Conservation (phyloP, 2,329 filamentous ascomycete genomes). For the Penicillium sumatraense region DNA sequence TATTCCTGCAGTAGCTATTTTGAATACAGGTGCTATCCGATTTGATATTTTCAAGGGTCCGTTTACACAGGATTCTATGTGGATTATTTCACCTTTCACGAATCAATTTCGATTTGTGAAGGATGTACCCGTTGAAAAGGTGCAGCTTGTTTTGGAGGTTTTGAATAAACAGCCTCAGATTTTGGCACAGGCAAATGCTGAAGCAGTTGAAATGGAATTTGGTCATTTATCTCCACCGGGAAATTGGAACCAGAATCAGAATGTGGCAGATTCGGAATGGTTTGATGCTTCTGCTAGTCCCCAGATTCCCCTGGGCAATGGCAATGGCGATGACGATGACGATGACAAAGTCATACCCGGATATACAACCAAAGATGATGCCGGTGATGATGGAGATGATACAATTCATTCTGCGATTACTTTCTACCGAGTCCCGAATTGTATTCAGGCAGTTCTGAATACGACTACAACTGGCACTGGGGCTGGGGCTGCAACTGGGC, state of each 20-base stretch:
- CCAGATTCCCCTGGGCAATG: conserved; percentile 53
- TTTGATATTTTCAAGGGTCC: conserved; percentile 94
- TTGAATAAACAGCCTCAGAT: conserved; percentile 63
- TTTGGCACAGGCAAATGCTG: background rate
- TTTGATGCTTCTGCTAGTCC: background rate
- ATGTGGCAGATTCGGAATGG: no score
- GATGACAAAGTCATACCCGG: conserved; percentile 82
- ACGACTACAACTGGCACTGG: no score
- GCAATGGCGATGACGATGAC: conserved; percentile 81
- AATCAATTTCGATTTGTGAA: conserved; percentile 77
- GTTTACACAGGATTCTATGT: conserved; percentile 87
- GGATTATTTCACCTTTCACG: conserved; percentile 84
- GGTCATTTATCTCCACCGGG: no score
- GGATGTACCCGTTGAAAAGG: conserved; percentile 78
- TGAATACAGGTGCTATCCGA: conserved; percentile 89
- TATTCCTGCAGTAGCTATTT: conserved; percentile 68
- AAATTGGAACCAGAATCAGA: no score
- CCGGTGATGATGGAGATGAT: conserved; percentile 84
- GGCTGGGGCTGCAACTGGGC: conserved; percentile 33
- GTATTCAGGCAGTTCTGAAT: conserved; percentile 74
- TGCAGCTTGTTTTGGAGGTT: conserved; percentile 67
- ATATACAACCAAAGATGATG: conserved; percentile 88
- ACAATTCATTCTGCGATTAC: conserved; percentile 76
- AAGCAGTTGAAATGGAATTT: no score
- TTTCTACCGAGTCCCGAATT: conserved; percentile 82